These are phyloP conservation scores for Trichoderma brevicompactum DNA, from an alignment of 2,329 filamentous ascomycete species.

Conservation along the genomic window DNA sequence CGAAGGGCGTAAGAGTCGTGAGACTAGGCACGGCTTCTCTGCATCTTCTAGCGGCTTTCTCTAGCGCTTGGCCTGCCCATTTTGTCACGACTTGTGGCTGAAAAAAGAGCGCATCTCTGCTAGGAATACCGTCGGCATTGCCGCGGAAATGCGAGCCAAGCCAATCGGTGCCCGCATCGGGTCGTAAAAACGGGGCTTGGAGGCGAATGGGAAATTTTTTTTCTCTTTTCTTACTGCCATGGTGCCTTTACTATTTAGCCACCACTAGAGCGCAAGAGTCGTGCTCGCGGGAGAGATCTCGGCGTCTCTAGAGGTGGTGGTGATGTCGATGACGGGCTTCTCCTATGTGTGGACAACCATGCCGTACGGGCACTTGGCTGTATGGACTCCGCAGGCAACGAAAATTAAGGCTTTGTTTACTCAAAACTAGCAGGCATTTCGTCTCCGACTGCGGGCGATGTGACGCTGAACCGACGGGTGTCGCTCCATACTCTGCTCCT, in stretches of 20 bases:
- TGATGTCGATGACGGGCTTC: not conserved
- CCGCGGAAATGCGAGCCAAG: constrained; percentile 16
- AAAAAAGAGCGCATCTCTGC: not conserved
- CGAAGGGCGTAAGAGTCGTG: constrained; percentile 9
- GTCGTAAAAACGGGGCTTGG: constrained; percentile 20
- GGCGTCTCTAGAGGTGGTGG: constrained; percentile 1
- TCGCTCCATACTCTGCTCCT: constrained; percentile 19
- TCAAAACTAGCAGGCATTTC: not conserved
- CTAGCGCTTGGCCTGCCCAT: constrained; percentile 18
- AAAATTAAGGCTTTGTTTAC: not conserved
- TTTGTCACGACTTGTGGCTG: constrained; percentile 5
- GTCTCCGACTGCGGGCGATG: constrained; percentile 21
- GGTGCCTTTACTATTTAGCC: constrained; percentile 1
- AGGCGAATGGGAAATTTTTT: constrained; percentile 25
- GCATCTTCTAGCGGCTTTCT: constrained; percentile 27
- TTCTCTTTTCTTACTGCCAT: not conserved
- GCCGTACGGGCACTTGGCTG: not conserved
- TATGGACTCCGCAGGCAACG: not conserved
- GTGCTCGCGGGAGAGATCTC: constrained; percentile 12
- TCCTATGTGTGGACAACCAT: not conserved
- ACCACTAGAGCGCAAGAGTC: not conserved
- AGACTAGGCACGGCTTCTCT: constrained; percentile 4
- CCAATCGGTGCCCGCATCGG: constrained; percentile 16
- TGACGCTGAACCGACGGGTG: constrained; percentile 14
- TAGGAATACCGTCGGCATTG: constrained; percentile 14